phyloP scores from a whole-genome alignment of 2,329 filamentous ascomycete genomes.

The Aspergillus pseudoglaucus region DNA sequence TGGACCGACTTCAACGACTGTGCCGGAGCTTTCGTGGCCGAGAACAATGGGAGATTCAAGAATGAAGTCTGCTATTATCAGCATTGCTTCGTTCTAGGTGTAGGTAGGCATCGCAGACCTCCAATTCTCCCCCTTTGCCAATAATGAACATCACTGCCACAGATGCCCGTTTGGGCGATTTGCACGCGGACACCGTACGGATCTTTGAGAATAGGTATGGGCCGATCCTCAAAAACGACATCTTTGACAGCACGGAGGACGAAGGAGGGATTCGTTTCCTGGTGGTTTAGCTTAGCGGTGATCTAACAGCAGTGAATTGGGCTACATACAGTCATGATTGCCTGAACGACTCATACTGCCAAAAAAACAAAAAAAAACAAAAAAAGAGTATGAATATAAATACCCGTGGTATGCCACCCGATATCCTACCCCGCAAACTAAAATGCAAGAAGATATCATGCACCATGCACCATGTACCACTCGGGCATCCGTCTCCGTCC shows the following conservation, averaged over 20 bases:
- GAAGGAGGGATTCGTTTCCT: conserved; percentile 33
- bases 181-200: conserved; percentile 39
- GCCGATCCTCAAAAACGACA: conserved; percentile 41
- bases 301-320: neutral
- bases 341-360: neutral
- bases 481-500: neutral
- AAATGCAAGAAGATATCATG: neutral
- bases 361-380: too few species aligned
- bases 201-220: conserved; percentile 32
- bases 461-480: neutral
- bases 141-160: conserved; percentile 43
- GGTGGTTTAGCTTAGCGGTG: neutral
- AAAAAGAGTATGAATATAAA: too few species aligned
- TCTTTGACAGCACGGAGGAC: conserved; percentile 43
- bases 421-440: neutral
- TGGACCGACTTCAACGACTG: conserved; percentile 15
- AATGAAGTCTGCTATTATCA: conserved; percentile 31
- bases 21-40: conserved; percentile 25
- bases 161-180: conserved; percentile 44
- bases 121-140: conserved; percentile 41
- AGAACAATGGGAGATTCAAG: conserved; percentile 34
- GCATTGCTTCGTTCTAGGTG: neutral
- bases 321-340: neutral
- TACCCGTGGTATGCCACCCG: neutral
- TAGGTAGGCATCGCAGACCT: conserved; percentile 5